Percentiles rank a stretch among this genome's conserved stretches.
Evolutionary conservation across 2,329 filamentous ascomycete genomes (phyloP).

Genomic region (Berkeleyomyces rouxiae): DNA sequence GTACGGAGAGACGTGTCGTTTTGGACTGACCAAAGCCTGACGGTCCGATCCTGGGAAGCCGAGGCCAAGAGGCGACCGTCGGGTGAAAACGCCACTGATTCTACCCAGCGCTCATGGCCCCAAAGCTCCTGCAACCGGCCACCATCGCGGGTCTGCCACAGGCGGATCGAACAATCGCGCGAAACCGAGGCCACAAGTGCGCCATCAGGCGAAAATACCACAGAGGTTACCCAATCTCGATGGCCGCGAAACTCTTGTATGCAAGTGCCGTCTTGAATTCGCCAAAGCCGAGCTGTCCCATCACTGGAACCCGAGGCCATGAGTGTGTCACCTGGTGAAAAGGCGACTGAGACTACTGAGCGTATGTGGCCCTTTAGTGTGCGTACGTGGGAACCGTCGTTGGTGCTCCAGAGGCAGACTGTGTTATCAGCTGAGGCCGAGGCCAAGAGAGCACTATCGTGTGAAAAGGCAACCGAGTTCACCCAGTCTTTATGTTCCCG

Average conservation of each 20-base stretch:
- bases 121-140: background rate
- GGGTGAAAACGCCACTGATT: background rate
- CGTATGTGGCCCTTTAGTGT: background rate
- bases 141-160: background rate
- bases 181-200: background rate
- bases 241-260: background rate
- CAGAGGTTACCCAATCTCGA: background rate
- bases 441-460: too few species aligned
- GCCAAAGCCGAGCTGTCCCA: background rate
- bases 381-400: background rate
- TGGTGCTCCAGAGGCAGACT: background rate
- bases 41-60: background rate
- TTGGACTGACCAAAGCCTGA: background rate
- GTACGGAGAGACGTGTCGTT: too few species aligned
- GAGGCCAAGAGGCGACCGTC: background rate
- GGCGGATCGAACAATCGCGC: background rate
- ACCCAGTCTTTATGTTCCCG: background rate
- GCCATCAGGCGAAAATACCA: background rate
- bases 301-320: background rate
- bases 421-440: too few species aligned
- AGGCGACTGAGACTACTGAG: background rate
- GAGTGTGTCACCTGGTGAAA: background rate
- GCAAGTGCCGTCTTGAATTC: background rate
- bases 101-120: background rate
- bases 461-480: too few species aligned